Percentiles rank a stretch among this genome's conserved stretches.
phyloP scores from a whole-genome alignment of 257 asterid genomes.

The Knoxia roxburghii region DNA sequence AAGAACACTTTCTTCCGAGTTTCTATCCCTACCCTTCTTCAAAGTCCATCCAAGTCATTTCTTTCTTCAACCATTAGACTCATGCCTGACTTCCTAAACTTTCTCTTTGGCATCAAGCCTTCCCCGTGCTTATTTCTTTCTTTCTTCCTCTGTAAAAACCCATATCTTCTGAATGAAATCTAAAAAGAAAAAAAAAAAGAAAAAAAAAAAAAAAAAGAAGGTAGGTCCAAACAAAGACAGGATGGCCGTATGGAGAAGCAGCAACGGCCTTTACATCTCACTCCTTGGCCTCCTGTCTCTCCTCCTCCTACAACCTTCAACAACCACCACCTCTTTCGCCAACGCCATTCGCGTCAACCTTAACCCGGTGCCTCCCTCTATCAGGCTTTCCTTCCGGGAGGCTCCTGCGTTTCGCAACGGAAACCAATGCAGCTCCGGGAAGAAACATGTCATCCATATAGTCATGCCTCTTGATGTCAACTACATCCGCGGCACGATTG shows the following conservation, averaged over 20 bases:
- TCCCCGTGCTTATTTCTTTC: conserved; percentile 2
- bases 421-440: conserved; percentile 30
- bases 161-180: conserved; percentile 1
- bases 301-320: conserved; percentile 39
- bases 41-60: conserved; percentile 3
- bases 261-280: conserved; percentile 28
- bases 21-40: conserved; percentile 16
- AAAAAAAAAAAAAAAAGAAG: conserved; percentile 1
- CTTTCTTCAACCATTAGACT: conserved; percentile 11
- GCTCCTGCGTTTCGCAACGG: conserved; percentile 84
- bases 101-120: neutral
- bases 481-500: conserved; percentile 76
- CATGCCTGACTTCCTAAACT: conserved; percentile 7
- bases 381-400: conserved; percentile 47
- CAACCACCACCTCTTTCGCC: conserved; percentile 25
- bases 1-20: conserved; percentile 1
- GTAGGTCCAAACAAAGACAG: conserved; percentile 29
- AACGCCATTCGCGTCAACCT: conserved; percentile 44
- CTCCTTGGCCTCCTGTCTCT: conserved; percentile 83
- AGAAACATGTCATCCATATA: conserved; percentile 36
- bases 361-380: conserved; percentile 21
- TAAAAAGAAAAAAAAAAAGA: neutral
- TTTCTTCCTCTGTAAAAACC: conserved; percentile 7
- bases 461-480: conserved; percentile 79
- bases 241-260: conserved; percentile 75